These are phyloP conservation scores for Ceratobasidium papillatum DNA, from an alignment of 1,284 basidiomycete genomes.

Conservation along the genomic window DNA sequence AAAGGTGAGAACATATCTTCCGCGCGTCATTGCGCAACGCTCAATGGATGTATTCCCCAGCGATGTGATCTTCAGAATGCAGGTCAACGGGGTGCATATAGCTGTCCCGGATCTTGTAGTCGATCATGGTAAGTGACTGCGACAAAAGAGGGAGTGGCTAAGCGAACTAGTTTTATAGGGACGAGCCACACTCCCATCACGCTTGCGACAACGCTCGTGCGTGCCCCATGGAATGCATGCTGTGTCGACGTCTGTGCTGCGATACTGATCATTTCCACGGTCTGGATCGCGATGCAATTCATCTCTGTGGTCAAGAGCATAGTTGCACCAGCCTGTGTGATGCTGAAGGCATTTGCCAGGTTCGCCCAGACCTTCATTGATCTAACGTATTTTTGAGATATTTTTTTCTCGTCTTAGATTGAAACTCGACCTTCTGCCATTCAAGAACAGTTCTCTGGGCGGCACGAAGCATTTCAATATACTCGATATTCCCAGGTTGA, in stretches of 20 bases:
- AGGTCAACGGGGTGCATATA: constrained; percentile 48
- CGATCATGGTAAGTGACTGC: background rate
- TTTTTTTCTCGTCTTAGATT: constrained; percentile 49
- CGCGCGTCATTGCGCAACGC: background rate
- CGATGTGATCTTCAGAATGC: constrained; percentile 58
- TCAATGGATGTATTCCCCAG: no score
- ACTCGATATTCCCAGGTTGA: constrained; percentile 52
- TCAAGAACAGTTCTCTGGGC: constrained; percentile 63
- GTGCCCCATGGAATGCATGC: constrained; percentile 62
- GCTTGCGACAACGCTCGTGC: constrained; percentile 57
- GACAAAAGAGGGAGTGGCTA: background rate
- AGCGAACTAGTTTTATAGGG: constrained; percentile 51
- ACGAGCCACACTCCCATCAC: constrained; percentile 58
- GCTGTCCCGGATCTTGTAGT: constrained; percentile 58
- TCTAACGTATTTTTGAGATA: background rate
- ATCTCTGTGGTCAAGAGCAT: constrained; percentile 69
- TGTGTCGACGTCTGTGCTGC: constrained; percentile 64
- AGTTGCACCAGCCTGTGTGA: constrained; percentile 57
- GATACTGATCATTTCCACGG: constrained; percentile 64
- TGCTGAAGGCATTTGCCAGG: constrained; percentile 61
- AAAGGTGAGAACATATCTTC: constrained; percentile 51
- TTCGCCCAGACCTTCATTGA: background rate
- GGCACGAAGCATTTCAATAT: constrained; percentile 59
- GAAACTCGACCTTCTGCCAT: constrained; percentile 65
- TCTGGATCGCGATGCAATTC: constrained; percentile 54